A percentile compares a stretch with the other conserved stretches of the same genome.
These are phyloP conservation scores for Cucumis hystrix DNA, from an alignment of 306 rosid species.

Conservation along the genomic window DNA sequence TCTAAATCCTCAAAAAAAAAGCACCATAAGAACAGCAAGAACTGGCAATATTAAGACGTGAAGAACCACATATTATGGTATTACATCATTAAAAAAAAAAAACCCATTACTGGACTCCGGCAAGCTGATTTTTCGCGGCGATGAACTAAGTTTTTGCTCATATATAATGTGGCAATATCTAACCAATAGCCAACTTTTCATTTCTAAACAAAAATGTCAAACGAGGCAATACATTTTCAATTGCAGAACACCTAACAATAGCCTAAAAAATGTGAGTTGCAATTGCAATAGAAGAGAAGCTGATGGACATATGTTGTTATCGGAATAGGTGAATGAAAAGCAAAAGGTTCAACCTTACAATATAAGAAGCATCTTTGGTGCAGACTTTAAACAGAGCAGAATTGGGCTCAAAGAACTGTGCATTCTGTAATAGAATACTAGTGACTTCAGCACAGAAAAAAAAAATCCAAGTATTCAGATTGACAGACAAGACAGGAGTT, in stretches of 20 bases:
- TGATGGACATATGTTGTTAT: neutral
- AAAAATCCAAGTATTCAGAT: neutral
- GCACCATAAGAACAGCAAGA: too few species aligned
- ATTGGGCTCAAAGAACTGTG: constrained; percentile 71
- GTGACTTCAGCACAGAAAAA: neutral
- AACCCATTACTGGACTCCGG: too few species aligned
- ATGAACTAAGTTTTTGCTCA: too few species aligned
- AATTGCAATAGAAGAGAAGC: constrained; percentile 5
- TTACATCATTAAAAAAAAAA: too few species aligned
- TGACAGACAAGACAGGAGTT: neutral
- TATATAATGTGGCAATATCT: too few species aligned
- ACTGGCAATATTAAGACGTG: too few species aligned
- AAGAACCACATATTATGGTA: too few species aligned
- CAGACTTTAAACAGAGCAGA: constrained; percentile 71
- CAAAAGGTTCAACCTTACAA: constrained; percentile 46
- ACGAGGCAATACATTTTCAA: too few species aligned
- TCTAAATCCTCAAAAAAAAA: too few species aligned
- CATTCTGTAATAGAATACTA: constrained; percentile 48
- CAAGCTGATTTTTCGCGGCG: too few species aligned
- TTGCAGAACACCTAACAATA: constrained; percentile 56
- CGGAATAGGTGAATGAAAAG: neutral
- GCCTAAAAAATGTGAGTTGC: neutral
- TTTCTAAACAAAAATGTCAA: too few species aligned
- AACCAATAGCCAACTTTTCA: too few species aligned
- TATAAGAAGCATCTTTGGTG: constrained; percentile 52